Percentiles rank a stretch among this genome's conserved stretches.
phyloP scores from a whole-genome alignment of 1,284 basidiomycete genomes.

The Cryptococcus deneoformans region DNA sequence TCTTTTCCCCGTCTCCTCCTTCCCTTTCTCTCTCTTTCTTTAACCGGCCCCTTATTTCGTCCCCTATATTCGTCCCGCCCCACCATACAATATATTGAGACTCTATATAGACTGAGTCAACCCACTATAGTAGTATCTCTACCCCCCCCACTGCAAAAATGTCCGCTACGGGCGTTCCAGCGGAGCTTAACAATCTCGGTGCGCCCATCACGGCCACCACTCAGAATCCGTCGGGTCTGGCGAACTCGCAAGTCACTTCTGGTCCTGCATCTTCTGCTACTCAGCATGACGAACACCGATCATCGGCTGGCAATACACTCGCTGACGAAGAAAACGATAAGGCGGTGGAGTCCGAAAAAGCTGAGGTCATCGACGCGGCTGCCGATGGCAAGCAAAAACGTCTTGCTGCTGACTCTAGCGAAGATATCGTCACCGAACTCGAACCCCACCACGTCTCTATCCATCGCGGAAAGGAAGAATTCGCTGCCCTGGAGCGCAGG shows the following conservation, averaged over 20 bases:
- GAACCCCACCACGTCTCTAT: conserved; percentile 35
- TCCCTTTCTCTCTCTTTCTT: too few species aligned
- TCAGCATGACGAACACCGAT: conserved; percentile 3
- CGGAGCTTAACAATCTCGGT: conserved; percentile 8
- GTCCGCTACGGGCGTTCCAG: conserved; percentile 5
- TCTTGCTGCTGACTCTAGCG: conserved; percentile 22
- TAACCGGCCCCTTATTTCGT: too few species aligned
- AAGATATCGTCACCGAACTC: conserved; percentile 37
- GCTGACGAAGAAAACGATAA: conserved; percentile 11
- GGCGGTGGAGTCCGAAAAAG: conserved; percentile 8
- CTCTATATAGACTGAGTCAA: too few species aligned
- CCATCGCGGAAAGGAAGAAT: conserved; percentile 38
- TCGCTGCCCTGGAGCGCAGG: conserved; percentile 41
- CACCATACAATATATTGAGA: too few species aligned
- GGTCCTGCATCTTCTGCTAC: background rate
- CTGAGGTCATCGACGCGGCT: background rate
- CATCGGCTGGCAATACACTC: conserved; percentile 17
- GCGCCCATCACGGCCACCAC: conserved; percentile 9
- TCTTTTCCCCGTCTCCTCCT: too few species aligned
- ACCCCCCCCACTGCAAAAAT: background rate
- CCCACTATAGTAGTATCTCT: too few species aligned
- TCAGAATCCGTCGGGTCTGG: background rate
- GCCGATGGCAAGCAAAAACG: conserved; percentile 12
- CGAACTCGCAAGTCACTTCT: background rate
- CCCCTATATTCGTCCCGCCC: too few species aligned